Evolutionary conservation across 2,329 filamentous ascomycete species (phyloP).

Genomic region (Juglanconis oblonga): DNA sequence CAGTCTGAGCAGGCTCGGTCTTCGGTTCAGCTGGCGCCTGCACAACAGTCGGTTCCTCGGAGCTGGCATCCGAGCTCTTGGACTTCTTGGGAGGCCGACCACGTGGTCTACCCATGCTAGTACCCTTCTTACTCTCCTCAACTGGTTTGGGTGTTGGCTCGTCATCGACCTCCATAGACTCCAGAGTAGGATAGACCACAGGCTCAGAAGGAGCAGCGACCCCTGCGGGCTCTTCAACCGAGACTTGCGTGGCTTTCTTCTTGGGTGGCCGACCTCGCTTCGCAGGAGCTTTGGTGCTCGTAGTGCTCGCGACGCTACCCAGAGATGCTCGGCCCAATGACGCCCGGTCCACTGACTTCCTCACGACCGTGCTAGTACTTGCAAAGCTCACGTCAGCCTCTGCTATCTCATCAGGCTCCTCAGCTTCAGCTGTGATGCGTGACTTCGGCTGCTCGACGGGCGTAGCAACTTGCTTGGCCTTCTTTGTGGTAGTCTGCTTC

Average conservation of each 20-base stretch:
- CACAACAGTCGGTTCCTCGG: neutral
- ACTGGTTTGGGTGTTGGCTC: conserved; percentile 18
- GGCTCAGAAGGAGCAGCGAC: neutral
- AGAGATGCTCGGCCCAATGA: conserved; percentile 1
- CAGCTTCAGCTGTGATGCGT: conserved; percentile 17
- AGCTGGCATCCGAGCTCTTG: conserved; percentile 10
- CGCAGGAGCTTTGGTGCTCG: conserved; percentile 6
- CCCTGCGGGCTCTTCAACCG: neutral
- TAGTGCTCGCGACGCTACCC: conserved; percentile 2
- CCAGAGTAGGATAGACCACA: conserved; percentile 12
- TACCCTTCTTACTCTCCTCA: conserved; percentile 16
- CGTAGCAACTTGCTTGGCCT: conserved; percentile 33
- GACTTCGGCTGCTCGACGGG: conserved; percentile 21
- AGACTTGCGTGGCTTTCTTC: conserved; percentile 19
- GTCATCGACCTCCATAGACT: conserved; percentile 21
- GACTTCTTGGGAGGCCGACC: conserved; percentile 32
- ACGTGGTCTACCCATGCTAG: conserved; percentile 24
- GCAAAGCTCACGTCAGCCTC: conserved; percentile 37
- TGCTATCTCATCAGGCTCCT: conserved; percentile 27
- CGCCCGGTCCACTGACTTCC: conserved; percentile 26
- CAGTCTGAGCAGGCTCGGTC: conserved; percentile 5
- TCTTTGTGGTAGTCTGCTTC: conserved; percentile 45
- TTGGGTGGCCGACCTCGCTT: conserved; percentile 14
- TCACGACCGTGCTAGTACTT: conserved; percentile 42
- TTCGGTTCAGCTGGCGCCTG: neutral